Percentiles rank a stretch among this genome's conserved stretches.
These are phyloP conservation scores for Butyriboletus loyo DNA, from an alignment of 768 basidiomycete species.

Conservation along the genomic window DNA sequence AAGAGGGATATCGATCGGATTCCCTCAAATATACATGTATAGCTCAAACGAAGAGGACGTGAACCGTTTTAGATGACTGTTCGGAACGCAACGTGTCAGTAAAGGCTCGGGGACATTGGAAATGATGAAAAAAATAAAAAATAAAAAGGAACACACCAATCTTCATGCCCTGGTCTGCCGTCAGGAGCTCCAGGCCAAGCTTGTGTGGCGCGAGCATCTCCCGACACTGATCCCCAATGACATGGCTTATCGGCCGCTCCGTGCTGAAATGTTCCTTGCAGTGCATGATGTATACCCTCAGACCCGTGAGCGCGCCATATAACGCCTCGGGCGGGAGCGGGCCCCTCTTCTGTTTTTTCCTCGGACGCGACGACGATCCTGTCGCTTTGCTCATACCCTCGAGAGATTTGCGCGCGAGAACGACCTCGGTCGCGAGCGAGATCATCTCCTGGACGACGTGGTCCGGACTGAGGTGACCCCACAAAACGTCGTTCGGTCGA, in stretches of 20 bases:
- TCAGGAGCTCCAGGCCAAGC: slow-evolving; percentile 71
- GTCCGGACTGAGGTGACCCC: slow-evolving; percentile 83
- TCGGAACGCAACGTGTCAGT: slow-evolving; percentile 2
- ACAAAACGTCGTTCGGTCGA: slow-evolving; percentile 63
- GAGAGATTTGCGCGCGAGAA: slow-evolving; percentile 39
- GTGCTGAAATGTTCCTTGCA: slow-evolving; percentile 73
- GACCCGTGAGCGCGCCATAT: slow-evolving; percentile 50
- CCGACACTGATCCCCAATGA: slow-evolving; percentile 74
- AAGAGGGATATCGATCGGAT: slow-evolving; percentile 17
- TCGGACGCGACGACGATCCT: slow-evolving; percentile 9
- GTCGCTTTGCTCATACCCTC: slow-evolving; percentile 16
- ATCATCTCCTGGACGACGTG: slow-evolving; percentile 75
- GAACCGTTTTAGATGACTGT: slow-evolving; percentile 36
- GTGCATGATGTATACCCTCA: slow-evolving; percentile 79
- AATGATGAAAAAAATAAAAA: neutral
- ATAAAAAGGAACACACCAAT: slow-evolving; percentile 69
- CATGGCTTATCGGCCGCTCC: slow-evolving; percentile 52
- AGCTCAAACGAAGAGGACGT: neutral
- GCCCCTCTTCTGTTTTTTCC: slow-evolving; percentile 39
- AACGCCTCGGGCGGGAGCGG: slow-evolving; percentile 43
- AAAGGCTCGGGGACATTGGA: neutral
- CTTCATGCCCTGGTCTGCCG: slow-evolving; percentile 76
- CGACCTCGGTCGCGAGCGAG: slow-evolving; percentile 66
- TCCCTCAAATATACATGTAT: slow-evolving; percentile 7
- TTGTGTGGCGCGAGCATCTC: slow-evolving; percentile 54